These are phyloP conservation scores for Ambrosia trifida DNA, from an alignment of 129 eudicot genomes.

Conservation along the genomic window DNA sequence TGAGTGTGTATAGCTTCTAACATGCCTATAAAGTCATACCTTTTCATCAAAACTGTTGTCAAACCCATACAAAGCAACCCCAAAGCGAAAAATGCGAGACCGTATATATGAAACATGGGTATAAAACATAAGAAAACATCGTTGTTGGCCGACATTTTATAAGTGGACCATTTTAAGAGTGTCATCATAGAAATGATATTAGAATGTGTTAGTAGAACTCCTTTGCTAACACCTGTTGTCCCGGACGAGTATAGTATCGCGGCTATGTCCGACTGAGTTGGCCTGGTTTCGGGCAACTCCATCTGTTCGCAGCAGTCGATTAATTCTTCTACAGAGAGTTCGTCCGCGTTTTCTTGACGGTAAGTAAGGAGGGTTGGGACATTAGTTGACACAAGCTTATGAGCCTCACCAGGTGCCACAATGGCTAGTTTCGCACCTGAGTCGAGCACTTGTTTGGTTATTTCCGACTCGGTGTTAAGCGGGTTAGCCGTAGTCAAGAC, in stretches of 20 bases:
- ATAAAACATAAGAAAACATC: constrained; percentile 66
- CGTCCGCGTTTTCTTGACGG: constrained; percentile 30
- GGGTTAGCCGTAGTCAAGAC: constrained; percentile 77
- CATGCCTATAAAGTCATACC: constrained; percentile 57
- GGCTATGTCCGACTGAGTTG: constrained; percentile 63
- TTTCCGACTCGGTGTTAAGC: constrained; percentile 57
- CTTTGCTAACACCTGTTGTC: constrained; percentile 80
- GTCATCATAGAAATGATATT: constrained; percentile 54
- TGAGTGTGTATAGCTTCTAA: constrained; percentile 63
- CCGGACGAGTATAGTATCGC: constrained; percentile 80
- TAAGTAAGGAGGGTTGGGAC: constrained; percentile 54
- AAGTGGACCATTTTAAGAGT: constrained; percentile 49
- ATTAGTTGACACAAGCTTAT: constrained; percentile 42
- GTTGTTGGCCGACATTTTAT: constrained; percentile 42
- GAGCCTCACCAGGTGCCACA: constrained; percentile 42
- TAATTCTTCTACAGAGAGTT: constrained; percentile 55
- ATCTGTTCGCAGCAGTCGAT: constrained; percentile 48
- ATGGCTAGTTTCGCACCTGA: constrained; percentile 73
- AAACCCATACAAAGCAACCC: constrained; percentile 56
- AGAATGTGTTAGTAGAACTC: constrained; percentile 61
- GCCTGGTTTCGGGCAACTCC: constrained; percentile 41
- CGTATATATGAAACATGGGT: constrained; percentile 84
- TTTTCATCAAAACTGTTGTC: constrained; percentile 64
- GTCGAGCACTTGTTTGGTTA: constrained; percentile 62
- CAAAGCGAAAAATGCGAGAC: constrained; percentile 61